Conservation (phyloP, 2,329 filamentous ascomycete species). For the Esteya vermicola region DNA sequence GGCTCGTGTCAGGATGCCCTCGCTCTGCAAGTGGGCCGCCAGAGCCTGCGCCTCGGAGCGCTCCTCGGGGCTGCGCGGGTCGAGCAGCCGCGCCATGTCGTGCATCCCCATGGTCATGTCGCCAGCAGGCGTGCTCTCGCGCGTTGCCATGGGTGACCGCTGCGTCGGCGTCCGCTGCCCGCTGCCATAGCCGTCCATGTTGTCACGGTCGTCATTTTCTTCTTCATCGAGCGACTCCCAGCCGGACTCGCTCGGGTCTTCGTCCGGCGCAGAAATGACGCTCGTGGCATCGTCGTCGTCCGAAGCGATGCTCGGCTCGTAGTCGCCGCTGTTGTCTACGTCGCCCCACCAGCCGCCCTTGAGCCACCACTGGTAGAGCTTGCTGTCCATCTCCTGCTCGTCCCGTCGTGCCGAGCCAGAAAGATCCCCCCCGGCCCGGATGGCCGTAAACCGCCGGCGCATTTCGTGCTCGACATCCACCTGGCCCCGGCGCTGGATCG, state of each 20-base stretch:
- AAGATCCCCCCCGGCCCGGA: conserved; percentile 13
- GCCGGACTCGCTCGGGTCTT: conserved; percentile 13
- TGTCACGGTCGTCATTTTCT: conserved; percentile 23
- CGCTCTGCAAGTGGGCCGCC: conserved; percentile 61
- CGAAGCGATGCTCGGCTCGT: conserved; percentile 40
- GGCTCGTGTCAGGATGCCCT: conserved; percentile 67
- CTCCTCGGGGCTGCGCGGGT: conserved; percentile 65
- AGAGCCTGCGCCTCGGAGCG: conserved; percentile 69
- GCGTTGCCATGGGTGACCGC: conserved; percentile 15
- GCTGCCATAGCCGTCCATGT: conserved; percentile 30
- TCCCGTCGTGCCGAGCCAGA: conserved; percentile 15
- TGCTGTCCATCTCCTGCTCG: conserved; percentile 56
- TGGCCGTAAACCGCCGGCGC: conserved; percentile 37
- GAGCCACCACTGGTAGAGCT: conserved; percentile 75
- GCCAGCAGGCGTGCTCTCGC: conserved; percentile 40
- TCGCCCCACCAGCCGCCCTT: conserved; percentile 74
- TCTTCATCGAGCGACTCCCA: conserved; percentile 28
- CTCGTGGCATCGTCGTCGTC: conserved; percentile 67
- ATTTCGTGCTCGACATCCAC: conserved; percentile 68
- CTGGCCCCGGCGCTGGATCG: conserved; percentile 27
- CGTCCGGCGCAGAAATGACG: conserved; percentile 48
- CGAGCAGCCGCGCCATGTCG: conserved; percentile 66
- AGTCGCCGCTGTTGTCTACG: conserved; percentile 68
- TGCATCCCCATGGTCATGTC: conserved; percentile 51
- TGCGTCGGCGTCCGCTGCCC: conserved; percentile 49